A percentile compares a stretch with the other conserved stretches of the same genome.
Conservation (phyloP, 2,329 filamentous ascomycete genomes). For the Ophiostoma angusticollis region DNA sequence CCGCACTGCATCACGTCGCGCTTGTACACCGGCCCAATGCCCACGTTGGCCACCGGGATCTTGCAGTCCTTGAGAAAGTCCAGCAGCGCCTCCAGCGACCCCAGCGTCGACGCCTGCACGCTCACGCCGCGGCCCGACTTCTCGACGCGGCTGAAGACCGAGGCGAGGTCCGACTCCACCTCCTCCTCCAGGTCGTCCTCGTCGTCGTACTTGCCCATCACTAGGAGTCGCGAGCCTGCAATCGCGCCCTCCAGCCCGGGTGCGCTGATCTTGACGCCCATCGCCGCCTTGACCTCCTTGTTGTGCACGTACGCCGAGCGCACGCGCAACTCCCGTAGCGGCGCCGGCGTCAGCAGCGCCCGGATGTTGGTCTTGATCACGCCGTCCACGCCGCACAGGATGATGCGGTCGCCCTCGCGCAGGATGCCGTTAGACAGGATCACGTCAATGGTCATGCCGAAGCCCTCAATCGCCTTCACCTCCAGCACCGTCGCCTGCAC, state of each 20-base stretch:
- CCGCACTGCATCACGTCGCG: slow-evolving; percentile 93
- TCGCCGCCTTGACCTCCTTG: slow-evolving; percentile 95
- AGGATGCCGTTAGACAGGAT: slow-evolving; percentile 92
- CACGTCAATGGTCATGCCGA: slow-evolving; percentile 97
- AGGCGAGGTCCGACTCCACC: slow-evolving; percentile 87
- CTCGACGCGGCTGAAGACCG: slow-evolving; percentile 80
- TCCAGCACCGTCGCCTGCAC: slow-evolving; percentile 96
- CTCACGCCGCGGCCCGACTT: slow-evolving; percentile 89
- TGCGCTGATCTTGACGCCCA: slow-evolving; percentile 97
- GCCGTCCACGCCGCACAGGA: slow-evolving; percentile 92
- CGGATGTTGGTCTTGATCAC: slow-evolving; percentile 91
- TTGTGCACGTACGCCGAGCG: slow-evolving; percentile 98
- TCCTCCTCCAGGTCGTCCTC: slow-evolving; percentile 95
- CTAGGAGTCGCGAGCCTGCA: slow-evolving; percentile 85
- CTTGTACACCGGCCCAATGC: slow-evolving; percentile 95
- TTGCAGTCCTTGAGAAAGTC: slow-evolving; percentile 94
- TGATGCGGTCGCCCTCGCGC: slow-evolving; percentile 84
- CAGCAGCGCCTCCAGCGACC: slow-evolving; percentile 87
- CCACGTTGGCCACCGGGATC: slow-evolving; percentile 94
- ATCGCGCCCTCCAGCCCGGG: slow-evolving; percentile 93
- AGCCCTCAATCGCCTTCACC: slow-evolving; percentile 97
- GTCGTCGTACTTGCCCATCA: slow-evolving; percentile 89
- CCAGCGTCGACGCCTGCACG: slow-evolving; percentile 92
- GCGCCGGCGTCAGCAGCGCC: slow-evolving; percentile 83
- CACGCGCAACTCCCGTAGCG: slow-evolving; percentile 84